phyloP scores from a whole-genome alignment of 2,329 filamentous ascomycete genomes.

The Teratosphaeria gauchensis region DNA sequence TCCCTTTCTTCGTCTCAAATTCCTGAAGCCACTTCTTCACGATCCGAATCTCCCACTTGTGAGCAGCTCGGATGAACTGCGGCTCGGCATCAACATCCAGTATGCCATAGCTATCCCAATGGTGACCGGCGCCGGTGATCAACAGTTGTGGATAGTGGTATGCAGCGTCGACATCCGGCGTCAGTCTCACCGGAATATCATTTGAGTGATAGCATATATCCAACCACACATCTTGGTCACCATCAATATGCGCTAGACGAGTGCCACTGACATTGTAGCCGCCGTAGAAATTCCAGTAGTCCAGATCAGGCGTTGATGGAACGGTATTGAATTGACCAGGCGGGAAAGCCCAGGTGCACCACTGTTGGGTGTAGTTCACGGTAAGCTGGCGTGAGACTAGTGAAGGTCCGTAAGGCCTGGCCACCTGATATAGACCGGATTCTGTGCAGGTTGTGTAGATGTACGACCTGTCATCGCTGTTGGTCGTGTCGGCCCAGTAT shows the following conservation, averaged over 20 bases:
- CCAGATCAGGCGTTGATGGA: conserved; percentile 34
- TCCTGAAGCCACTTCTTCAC: conserved; percentile 58
- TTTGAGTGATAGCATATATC: conserved; percentile 43
- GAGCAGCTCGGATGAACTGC: conserved; percentile 49
- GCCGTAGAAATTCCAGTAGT: conserved; percentile 38
- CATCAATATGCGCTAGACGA: conserved; percentile 44
- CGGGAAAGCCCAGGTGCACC: conserved; percentile 47
- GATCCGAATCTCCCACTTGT: conserved; percentile 50
- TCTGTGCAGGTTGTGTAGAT: conserved; percentile 40
- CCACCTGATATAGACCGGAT: conserved; percentile 41
- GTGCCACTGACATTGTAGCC: conserved; percentile 38
- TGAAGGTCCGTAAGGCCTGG: conserved; percentile 34
- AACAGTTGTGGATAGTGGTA: conserved; percentile 41
- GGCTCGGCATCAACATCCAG: conserved; percentile 49
- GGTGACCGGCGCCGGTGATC: conserved; percentile 43
- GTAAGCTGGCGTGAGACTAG: conserved; percentile 41
- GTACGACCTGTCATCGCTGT: conserved; percentile 36
- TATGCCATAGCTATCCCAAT: conserved; percentile 31
- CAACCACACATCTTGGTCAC: conserved; percentile 44
- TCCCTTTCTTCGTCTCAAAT: conserved; percentile 29
- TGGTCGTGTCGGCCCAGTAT: conserved; percentile 37
- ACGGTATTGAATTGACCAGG: conserved; percentile 37
- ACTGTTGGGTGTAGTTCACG: conserved; percentile 44
- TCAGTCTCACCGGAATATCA: conserved; percentile 23
- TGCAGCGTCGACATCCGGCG: conserved; percentile 13